Conservation (phyloP, 768 basidiomycete species). For the Cytidiella melzeri region DNA sequence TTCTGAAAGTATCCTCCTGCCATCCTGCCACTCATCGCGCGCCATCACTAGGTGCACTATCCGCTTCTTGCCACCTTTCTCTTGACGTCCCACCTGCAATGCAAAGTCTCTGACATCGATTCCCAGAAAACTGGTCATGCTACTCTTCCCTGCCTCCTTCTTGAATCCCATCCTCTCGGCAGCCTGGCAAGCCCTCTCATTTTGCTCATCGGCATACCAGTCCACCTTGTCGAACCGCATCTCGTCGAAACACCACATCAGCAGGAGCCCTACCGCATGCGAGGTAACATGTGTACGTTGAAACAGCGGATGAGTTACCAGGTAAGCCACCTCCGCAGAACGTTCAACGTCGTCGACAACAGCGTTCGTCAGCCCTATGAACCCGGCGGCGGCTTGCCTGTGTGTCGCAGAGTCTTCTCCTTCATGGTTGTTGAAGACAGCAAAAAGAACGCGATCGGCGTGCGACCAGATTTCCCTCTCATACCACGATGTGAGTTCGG, state of each 20-base stretch:
- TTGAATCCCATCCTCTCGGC: constrained; percentile 59
- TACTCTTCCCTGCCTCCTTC: constrained; percentile 43
- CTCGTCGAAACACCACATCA: constrained; percentile 37
- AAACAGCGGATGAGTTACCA: constrained; percentile 29
- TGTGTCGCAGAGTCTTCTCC: constrained; percentile 14
- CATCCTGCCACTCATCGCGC: no score
- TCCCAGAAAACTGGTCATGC: no score
- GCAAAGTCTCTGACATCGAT: no score
- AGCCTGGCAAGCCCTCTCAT: constrained; percentile 39
- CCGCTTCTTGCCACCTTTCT: no score
- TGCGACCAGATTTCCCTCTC: constrained; percentile 10
- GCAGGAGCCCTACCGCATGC: constrained; percentile 32
- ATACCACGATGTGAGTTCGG: constrained; percentile 16
- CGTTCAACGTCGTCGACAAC: constrained; percentile 21
- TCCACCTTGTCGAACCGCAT: constrained; percentile 56
- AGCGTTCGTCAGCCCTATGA: constrained; percentile 31
- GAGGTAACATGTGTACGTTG: constrained; percentile 35
- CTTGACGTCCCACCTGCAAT: no score
- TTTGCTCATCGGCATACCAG: constrained; percentile 50
- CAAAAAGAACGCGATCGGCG: constrained; percentile 25
- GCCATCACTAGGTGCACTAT: no score
- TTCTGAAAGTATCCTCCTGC: no score
- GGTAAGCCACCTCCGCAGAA: constrained; percentile 30
- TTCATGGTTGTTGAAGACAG: constrained; percentile 31
- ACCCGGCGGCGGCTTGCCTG: constrained; percentile 24